These are phyloP conservation scores for Lachnellula subtilissima DNA, from an alignment of 2,329 filamentous ascomycete genomes.

Conservation along the genomic window DNA sequence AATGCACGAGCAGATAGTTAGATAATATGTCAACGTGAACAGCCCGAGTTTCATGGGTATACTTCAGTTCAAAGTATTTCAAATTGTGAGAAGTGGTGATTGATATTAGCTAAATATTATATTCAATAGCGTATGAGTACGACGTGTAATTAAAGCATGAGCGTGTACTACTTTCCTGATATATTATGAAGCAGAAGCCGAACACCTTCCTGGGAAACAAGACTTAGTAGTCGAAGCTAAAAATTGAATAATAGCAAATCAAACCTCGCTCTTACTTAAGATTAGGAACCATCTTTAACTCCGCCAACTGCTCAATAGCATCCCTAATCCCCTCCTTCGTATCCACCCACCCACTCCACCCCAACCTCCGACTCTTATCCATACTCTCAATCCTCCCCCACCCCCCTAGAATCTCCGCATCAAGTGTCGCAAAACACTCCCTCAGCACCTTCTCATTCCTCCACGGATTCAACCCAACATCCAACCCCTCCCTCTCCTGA, in stretches of 20 bases:
- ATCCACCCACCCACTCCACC: conserved; percentile 14
- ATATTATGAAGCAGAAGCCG: too few species aligned
- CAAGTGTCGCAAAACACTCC: conserved; percentile 11
- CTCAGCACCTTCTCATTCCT: neutral
- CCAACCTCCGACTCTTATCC: conserved; percentile 17
- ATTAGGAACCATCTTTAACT: conserved; percentile 15
- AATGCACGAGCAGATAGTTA: too few species aligned
- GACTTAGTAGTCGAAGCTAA: too few species aligned
- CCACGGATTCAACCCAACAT: conserved; percentile 6
- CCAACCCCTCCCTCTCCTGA: conserved; percentile 11
- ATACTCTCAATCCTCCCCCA: conserved; percentile 12
- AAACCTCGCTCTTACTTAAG: neutral
- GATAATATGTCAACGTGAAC: too few species aligned
- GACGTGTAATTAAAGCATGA: too few species aligned
- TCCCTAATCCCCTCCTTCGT: conserved; percentile 13
- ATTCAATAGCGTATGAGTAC: too few species aligned
- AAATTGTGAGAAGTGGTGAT: too few species aligned
- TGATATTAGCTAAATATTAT: too few species aligned
- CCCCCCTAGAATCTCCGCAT: conserved; percentile 12
- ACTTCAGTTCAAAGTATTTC: too few species aligned
- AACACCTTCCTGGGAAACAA: too few species aligned
- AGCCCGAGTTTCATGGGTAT: too few species aligned
- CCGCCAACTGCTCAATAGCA: conserved; percentile 11
- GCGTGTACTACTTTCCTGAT: too few species aligned
- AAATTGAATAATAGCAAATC: neutral